These are phyloP conservation scores for Talaromyces nanjingensis DNA, from an alignment of 495 filamentous ascomycete species.

Conservation along the genomic window DNA sequence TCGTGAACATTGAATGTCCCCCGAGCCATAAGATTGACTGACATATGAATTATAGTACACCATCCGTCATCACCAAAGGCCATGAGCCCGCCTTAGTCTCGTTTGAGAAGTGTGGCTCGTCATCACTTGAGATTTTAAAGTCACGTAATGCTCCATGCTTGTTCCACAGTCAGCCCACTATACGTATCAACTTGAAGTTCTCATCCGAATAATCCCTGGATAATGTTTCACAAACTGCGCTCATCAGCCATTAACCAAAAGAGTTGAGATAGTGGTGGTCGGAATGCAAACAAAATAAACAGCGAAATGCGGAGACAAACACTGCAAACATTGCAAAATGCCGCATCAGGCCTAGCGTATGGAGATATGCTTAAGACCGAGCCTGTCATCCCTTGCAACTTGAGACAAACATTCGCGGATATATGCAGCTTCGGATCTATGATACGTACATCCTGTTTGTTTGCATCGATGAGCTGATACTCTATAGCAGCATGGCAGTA, in stretches of 20 bases:
- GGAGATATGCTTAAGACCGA: not conserved
- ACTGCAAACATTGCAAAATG: constrained; percentile 10
- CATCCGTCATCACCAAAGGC: too few relatives aligned
- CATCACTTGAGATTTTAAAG: too few relatives aligned
- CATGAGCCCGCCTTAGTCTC: too few relatives aligned
- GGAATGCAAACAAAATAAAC: not conserved
- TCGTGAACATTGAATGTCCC: too few relatives aligned
- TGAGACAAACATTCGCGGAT: not conserved
- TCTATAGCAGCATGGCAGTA: not conserved
- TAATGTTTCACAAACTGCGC: too few relatives aligned
- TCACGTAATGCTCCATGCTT: too few relatives aligned
- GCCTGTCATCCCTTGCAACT: not conserved
- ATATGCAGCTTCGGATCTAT: not conserved
- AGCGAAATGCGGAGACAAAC: not conserved
- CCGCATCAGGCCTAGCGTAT: not conserved
- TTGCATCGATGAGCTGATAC: not conserved
- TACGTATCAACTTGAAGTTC: too few relatives aligned
- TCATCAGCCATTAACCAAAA: not conserved
- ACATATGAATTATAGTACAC: too few relatives aligned
- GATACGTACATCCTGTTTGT: not conserved
- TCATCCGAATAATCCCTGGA: too few relatives aligned
- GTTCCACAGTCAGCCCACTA: too few relatives aligned
- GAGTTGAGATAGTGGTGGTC: not conserved
- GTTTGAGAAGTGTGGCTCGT: too few relatives aligned
- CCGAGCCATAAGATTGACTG: too few relatives aligned